Evolutionary conservation across 305 asterid genomes (phyloP), one percentile per base, ranked within the genome.

Genomic region (Solanum hybrid): DNA sequence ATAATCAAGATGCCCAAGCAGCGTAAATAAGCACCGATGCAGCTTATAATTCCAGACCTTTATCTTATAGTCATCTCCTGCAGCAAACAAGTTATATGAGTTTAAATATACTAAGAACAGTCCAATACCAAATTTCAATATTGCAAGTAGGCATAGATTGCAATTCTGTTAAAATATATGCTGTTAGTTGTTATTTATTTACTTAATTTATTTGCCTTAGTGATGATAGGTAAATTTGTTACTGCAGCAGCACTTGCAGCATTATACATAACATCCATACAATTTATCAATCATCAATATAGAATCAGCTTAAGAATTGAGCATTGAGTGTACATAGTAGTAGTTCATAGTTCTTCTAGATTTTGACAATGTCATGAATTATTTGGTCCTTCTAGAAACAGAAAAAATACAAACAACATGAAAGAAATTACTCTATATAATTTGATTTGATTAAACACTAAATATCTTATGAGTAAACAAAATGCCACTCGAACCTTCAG

Each of bases 41-140:
- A 95, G 87, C 94, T 97, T 97, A 90, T 97, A 97, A 78, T 97
- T 97, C 99, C 99, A 97, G 69, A 97, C 99, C 92, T 97, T 97
- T 91, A 97, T 97, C 91, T 97, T 97, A 92, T 96, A 97, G 94
- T 97, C 99, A 93, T 97, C 99, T 87, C 99, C 99, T 97, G 97
- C 92, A 93, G 89, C 86, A 82, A 90, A 29, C 10, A 75, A 16
- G 38, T 75, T 31, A 31, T 13, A 85, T 9, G 40, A 37, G 71
- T 6, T 85, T 31, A 31, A 85, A 64, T 86, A 51, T 78, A 86
- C 37, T 13, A 72, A 29, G 81, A 69, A 76, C 84, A 89, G 38
- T 73, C 64, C 64, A 78, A 40, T 34, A 85, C 11, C 69, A 16
- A 29, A 46, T 82, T 46, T 81, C 87, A 11, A 51, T 51, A 51